Evolutionary conservation across 805 yeast species (phyloP).

Genomic region (Candida oleophila): DNA sequence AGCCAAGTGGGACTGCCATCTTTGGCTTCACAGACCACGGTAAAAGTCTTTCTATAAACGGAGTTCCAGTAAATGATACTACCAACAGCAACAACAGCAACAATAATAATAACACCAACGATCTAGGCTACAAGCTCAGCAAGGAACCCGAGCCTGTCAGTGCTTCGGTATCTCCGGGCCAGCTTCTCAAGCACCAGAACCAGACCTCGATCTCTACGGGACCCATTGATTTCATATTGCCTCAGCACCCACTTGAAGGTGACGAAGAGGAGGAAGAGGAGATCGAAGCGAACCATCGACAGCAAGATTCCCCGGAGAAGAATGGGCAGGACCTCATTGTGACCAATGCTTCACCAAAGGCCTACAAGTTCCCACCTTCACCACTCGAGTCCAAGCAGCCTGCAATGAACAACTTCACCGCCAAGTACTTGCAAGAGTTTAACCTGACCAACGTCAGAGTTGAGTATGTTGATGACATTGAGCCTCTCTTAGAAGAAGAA

Average conservation of each 20-base stretch:
- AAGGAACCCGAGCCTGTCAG: constrained; percentile 20
- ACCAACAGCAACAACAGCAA: too few relatives aligned
- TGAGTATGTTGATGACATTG: constrained; percentile 35
- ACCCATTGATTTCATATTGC: background rate
- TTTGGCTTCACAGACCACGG: constrained; percentile 71
- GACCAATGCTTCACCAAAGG: constrained; percentile 45
- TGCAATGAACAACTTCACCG: constrained; percentile 33
- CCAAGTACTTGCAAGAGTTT: constrained; percentile 40
- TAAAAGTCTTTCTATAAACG: constrained; percentile 61
- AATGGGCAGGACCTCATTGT: constrained; percentile 43
- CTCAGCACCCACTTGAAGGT: constrained; percentile 6
- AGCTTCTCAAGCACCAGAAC: constrained; percentile 20
- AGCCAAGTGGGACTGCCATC: constrained; percentile 76
- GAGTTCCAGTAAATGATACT: too few relatives aligned
- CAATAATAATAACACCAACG: background rate
- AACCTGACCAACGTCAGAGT: constrained; percentile 8
- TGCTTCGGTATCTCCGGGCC: constrained; percentile 33
- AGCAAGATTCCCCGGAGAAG: constrained; percentile 6
- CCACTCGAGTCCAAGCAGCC: constrained; percentile 22
- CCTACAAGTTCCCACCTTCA: constrained; percentile 57
- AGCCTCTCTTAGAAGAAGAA: constrained; percentile 22
- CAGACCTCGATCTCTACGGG: background rate
- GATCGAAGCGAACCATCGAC: constrained; percentile 9
- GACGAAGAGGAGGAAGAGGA: constrained; percentile 10
- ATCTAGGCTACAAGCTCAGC: constrained; percentile 4